Evolutionary conservation across 2,329 filamentous ascomycete species (phyloP).

Genomic region (Leptodontidium sp.): DNA sequence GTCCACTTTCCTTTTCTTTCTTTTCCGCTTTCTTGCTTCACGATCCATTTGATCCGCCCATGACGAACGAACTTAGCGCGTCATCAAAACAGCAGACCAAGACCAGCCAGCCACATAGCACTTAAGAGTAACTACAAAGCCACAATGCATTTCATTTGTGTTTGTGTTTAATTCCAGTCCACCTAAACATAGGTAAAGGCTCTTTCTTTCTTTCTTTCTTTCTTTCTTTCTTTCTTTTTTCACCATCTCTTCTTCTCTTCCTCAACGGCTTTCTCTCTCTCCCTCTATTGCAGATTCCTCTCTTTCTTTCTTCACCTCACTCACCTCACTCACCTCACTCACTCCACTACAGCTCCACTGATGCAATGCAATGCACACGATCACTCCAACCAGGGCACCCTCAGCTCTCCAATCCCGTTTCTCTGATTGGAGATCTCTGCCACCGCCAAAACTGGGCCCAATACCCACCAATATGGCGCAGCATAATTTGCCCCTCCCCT

Average conservation of each 20-base stretch:
- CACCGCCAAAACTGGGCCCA: not conserved
- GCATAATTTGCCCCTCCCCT: not conserved
- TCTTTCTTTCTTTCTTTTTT: no score
- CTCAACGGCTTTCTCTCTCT: no score
- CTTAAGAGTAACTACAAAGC: no score
- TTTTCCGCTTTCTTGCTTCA: slow-evolving; percentile 10
- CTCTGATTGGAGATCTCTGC: slow-evolving; percentile 15
- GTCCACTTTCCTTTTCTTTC: not conserved
- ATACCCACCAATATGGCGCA: not conserved
- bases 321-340: not conserved
- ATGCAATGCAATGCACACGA: slow-evolving; percentile 26
- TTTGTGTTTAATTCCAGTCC: no score
- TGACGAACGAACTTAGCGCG: not conserved
- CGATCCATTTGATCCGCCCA: not conserved
- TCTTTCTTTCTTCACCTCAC: not conserved
- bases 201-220: no score
- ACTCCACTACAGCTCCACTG: not conserved
- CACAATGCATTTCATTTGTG: no score
- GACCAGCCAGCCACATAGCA: not conserved
- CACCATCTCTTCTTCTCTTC: no score
- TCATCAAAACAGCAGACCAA: not conserved
- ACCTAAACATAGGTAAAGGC: no score
- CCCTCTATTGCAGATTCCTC: not conserved
- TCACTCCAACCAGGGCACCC: slow-evolving; percentile 19
- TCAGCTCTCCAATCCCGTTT: slow-evolving; percentile 17